Conservation (phyloP, 768 basidiomycete genomes). For the Hygrocybe coccinea region DNA sequence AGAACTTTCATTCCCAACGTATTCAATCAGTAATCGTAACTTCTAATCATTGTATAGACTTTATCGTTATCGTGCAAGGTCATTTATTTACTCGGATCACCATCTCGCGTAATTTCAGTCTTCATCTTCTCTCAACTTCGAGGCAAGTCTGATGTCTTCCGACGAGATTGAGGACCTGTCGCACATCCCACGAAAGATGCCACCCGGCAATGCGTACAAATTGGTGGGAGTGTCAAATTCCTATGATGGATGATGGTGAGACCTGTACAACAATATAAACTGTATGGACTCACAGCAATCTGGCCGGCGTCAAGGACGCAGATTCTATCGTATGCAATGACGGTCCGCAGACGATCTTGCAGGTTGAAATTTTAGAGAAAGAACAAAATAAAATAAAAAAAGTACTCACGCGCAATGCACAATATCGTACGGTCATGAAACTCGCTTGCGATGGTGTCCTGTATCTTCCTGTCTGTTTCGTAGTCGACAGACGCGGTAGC, state of each 20-base stretch:
- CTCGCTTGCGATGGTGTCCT: constrained; percentile 80
- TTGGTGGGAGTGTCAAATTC: constrained; percentile 80
- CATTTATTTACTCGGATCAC: neutral
- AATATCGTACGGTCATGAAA: constrained; percentile 82
- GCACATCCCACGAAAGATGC: constrained; percentile 85
- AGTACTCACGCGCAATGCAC: constrained; percentile 77
- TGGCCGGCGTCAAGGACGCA: constrained; percentile 80
- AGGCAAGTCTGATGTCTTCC: constrained; percentile 56
- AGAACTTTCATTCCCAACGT: too few species aligned
- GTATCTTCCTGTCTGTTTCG: constrained; percentile 87
- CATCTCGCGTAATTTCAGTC: neutral
- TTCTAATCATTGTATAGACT: too few species aligned
- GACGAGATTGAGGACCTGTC: constrained; percentile 71
- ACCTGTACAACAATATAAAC: too few species aligned
- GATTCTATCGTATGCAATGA: constrained; percentile 83
- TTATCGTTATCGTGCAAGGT: too few species aligned
- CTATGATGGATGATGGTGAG: too few species aligned
- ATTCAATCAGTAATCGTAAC: too few species aligned
- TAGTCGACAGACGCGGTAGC: constrained; percentile 89
- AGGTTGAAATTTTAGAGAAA: neutral
- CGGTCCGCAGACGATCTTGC: constrained; percentile 77
- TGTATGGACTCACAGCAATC: constrained; percentile 52
- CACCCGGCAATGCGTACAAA: constrained; percentile 51
- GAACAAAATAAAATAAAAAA: neutral
- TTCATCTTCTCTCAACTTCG: constrained; percentile 19